Evolutionary conservation across 2,329 filamentous ascomycete genomes (phyloP).

Genomic region (Epicoccum sorghinum): DNA sequence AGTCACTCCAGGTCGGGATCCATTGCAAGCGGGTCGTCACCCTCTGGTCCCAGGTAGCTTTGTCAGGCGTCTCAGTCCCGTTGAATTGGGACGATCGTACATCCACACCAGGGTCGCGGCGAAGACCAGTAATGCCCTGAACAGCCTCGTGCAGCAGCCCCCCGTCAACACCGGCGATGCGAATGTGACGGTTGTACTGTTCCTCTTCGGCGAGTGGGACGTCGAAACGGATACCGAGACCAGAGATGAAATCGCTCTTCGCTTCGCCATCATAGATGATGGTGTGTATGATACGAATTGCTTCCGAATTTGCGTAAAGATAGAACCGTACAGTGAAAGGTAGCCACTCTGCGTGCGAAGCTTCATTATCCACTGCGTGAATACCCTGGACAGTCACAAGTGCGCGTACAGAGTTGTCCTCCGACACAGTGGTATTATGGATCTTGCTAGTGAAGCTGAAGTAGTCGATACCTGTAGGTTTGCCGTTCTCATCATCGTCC

Average conservation of each 20-base stretch:
- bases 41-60: constrained; percentile 55
- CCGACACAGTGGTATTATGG: constrained; percentile 57
- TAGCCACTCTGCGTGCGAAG: constrained; percentile 56
- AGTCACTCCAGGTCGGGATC: constrained; percentile 66
- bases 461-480: constrained; percentile 48
- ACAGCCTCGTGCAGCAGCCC: constrained; percentile 65
- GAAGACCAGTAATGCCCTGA: constrained; percentile 64
- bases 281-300: constrained; percentile 62
- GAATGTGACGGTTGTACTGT: constrained; percentile 64
- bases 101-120: constrained; percentile 59
- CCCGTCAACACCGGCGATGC: constrained; percentile 61
- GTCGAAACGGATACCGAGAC: constrained; percentile 61
- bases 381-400: constrained; percentile 56
- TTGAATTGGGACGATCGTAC: constrained; percentile 60
- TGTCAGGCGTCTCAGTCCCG: constrained; percentile 53
- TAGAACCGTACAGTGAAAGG: constrained; percentile 65
- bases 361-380: constrained; percentile 36
- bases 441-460: constrained; percentile 59
- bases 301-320: constrained; percentile 62
- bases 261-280: constrained; percentile 61
- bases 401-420: constrained; percentile 51
- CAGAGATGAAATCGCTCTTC: constrained; percentile 59
- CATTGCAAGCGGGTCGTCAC: constrained; percentile 58
- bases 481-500: constrained; percentile 47
- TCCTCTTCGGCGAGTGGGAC: constrained; percentile 61